Evolutionary conservation across 1,139 yeast genomes (phyloP).

Genomic region (Scheffersomyces insectosa): DNA sequence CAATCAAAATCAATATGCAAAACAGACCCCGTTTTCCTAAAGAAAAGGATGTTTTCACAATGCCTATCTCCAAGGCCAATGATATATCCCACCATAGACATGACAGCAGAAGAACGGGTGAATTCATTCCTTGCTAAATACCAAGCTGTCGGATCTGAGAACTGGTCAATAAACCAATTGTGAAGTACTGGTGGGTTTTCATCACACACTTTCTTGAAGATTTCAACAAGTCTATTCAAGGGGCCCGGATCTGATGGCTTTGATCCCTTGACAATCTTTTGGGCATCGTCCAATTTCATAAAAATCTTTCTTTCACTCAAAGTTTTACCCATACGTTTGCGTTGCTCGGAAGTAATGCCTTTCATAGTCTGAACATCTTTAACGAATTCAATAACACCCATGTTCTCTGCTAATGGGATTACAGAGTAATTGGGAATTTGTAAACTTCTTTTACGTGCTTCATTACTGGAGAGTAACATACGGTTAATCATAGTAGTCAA

Average conservation of each 20-base stretch:
- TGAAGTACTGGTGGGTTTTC: conserved; percentile 75
- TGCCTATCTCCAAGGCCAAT: conserved; percentile 94
- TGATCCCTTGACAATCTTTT: conserved; percentile 32
- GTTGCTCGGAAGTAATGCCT: conserved; percentile 54
- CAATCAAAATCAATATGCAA: conserved; percentile 97
- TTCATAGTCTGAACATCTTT: conserved; percentile 81
- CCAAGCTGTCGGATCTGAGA: conserved; percentile 92
- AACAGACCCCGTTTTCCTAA: conserved; percentile 73
- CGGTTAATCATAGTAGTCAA: conserved; percentile 86
- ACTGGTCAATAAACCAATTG: conserved; percentile 84
- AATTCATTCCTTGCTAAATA: conserved; percentile 73
- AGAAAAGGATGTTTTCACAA: conserved; percentile 82
- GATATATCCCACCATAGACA: conserved; percentile 96
- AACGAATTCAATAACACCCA: conserved; percentile 95
- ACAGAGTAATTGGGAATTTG: conserved; percentile 84
- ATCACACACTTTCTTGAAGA: conserved; percentile 32
- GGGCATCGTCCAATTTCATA: conserved; percentile 40
- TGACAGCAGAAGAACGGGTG: conserved; percentile 84
- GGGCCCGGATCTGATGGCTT: conserved; percentile 17
- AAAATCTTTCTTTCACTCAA: conserved; percentile 36
- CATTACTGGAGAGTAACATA: conserved; percentile 63
- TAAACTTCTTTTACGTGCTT: conserved; percentile 70
- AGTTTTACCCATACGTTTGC: conserved; percentile 36
- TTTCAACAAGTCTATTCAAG: conserved; percentile 19
- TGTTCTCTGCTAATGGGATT: conserved; percentile 79